Percentiles rank a stretch among this genome's conserved stretches.
phyloP scores from a whole-genome alignment of 2,329 filamentous ascomycete genomes.

The Fusarium succisae region DNA sequence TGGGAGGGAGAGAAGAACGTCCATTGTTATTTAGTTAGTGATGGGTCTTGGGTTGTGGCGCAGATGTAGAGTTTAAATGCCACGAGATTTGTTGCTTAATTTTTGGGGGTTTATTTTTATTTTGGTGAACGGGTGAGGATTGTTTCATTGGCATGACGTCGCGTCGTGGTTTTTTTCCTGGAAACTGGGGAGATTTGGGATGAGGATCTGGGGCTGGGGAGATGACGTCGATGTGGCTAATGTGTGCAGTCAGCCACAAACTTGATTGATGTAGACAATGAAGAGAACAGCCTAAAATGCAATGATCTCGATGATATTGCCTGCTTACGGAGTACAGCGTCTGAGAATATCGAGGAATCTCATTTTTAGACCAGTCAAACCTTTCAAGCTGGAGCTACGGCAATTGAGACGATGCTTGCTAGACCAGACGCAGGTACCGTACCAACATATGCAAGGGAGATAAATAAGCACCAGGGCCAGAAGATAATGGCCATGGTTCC shows the following conservation, averaged over 20 bases:
- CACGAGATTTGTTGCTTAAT: background rate
- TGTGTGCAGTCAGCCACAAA: conserved; percentile 12
- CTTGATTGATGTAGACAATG: background rate
- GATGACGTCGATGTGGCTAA: conserved; percentile 35
- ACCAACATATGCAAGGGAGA: background rate
- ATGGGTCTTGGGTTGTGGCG: conserved; percentile 2
- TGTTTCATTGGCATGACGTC: conserved; percentile 27
- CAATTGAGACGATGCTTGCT: background rate
- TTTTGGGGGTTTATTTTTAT: background rate
- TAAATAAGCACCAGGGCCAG: background rate
- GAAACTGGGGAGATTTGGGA: conserved; percentile 1
- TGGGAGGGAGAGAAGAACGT: conserved; percentile 76
- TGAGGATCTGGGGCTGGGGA: background rate
- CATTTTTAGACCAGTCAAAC: background rate
- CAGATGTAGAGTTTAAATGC: conserved; percentile 3
- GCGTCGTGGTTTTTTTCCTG: conserved; percentile 2
- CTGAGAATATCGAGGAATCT: rapidly evolving
- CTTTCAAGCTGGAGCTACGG: background rate
- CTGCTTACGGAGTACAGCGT: too few relatives aligned
- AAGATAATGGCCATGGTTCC: background rate
- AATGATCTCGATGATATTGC: background rate
- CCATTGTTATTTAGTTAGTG: conserved; percentile 54
- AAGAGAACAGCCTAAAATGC: background rate
- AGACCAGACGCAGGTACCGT: conserved; percentile 1
- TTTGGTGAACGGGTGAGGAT: background rate